A percentile compares a stretch with the other conserved stretches of the same genome.
phyloP scores from a whole-genome alignment of 1,284 basidiomycete species.

The Leccinum angustisporum region DNA sequence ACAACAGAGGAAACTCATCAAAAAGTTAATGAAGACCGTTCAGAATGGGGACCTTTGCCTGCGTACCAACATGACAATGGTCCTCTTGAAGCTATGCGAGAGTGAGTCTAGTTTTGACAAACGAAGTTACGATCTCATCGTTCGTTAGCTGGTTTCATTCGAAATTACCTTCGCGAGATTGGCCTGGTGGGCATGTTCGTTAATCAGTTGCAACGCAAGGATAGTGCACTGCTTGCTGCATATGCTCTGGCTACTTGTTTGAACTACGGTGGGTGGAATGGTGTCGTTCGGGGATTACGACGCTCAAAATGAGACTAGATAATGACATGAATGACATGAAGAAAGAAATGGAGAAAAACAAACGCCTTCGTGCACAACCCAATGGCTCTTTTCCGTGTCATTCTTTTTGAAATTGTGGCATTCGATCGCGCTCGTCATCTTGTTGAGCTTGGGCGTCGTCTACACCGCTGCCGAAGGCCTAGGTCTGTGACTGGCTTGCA shows the following conservation, averaged over 20 bases:
- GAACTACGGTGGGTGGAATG: no score
- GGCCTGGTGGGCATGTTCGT: constrained; percentile 7
- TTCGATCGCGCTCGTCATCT: no score
- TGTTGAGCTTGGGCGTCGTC: no score
- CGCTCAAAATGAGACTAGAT: constrained; percentile 1
- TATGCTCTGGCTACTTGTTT: constrained; percentile 11
- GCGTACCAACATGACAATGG: constrained; percentile 23
- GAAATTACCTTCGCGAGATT: constrained; percentile 4
- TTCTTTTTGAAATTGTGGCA: no score
- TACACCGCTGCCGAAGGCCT: no score
- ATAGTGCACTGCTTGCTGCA: constrained; percentile 13
- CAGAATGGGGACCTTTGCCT: constrained; percentile 7
- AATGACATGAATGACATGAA: constrained; percentile 11
- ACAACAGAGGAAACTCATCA: constrained; percentile 10
- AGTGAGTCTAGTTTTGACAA: not conserved
- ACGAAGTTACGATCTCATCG: constrained; percentile 1
- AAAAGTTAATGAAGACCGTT: constrained; percentile 8
- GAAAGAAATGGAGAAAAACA: not conserved
- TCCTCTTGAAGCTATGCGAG: constrained; percentile 18
- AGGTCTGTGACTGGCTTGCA: no score
- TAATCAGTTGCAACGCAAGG: constrained; percentile 13
- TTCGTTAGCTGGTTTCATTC: constrained; percentile 6
- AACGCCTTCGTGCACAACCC: not conserved
- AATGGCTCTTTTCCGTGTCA: no score
- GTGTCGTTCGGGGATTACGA: no score